Evolutionary conservation across 352 stramenopile genomes (phyloP), one percentile per base, ranked within the genome.

Genomic region (Phytophthora pisi): DNA sequence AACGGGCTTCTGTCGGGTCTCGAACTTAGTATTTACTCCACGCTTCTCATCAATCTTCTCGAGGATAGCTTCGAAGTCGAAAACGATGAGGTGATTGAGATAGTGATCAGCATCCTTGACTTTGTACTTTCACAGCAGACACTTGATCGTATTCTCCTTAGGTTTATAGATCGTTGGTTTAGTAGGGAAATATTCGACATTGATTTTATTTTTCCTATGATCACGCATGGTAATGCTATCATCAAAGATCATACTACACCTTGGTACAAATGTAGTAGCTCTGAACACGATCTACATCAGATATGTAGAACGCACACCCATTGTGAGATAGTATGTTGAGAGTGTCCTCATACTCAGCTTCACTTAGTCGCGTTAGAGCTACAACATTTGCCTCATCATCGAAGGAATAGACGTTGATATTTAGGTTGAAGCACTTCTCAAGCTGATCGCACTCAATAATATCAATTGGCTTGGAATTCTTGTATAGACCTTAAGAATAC

Each of bases 301-400:
- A 67, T 26, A 77, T 72, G 42, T 77, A 77, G 51, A 77, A 64
- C 2, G 69, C 69, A 53, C 73, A 64, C 16, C 45, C 53, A 2
- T 68, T 16, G 26, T 75, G 49, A 23, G 49, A 55, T 24, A 55
- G 28, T 42, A 64, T 57, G 38, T 57, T 51, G 31, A 64, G 8
- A 8, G 57, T 49, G 36, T 53, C 13, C 15, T 62, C 53, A 30
- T 60, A 60, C 0, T 60, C 5, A 0, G 15, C 51, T 8, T 40
- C 30, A 4, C 42, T 56, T 13, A n/a, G 9, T 43, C 61, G 51
- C 38, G 62, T 62, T 8, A 26, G 42, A 10, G 49, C 18, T 9
- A 62, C 23, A 6, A 51, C 26, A 15, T 16, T 24, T 6, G 61
- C 49, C 16, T 51, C 43, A 23, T 30, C 1, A 30, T 68, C 34